These are phyloP conservation scores for Amborella trichopoda DNA, from an alignment of 164 flowering plant species.

Conservation along the genomic window DNA sequence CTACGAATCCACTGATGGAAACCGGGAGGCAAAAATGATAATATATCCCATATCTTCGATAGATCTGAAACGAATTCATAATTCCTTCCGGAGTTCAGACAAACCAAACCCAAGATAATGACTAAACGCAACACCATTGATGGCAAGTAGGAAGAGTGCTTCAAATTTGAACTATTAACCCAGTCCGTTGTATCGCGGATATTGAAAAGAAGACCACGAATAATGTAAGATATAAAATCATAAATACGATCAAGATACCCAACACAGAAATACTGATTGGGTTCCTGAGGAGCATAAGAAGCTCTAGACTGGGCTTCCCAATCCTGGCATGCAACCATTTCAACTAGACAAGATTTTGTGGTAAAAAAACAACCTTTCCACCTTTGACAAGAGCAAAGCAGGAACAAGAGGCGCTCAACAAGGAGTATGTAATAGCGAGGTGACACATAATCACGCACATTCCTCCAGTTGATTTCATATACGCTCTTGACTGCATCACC, in stretches of 20 bases:
- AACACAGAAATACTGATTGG: not conserved
- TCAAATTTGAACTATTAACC: slow-evolving; percentile 18
- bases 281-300: not conserved
- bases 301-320: slow-evolving; percentile 3
- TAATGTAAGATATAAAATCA: slow-evolving; percentile 8
- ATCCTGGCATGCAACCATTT: slow-evolving; percentile 23
- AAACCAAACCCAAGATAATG: slow-evolving; percentile 22
- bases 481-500: slow-evolving; percentile 26
- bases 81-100: slow-evolving; percentile 21
- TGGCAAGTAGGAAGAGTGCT: slow-evolving; percentile 10
- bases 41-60: slow-evolving; percentile 12
- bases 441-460: slow-evolving; percentile 28
- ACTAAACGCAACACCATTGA: slow-evolving; percentile 34
- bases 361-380: slow-evolving; percentile 16
- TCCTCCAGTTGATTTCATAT: slow-evolving; percentile 25
- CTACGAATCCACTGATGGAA: slow-evolving; percentile 17
- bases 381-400: slow-evolving; percentile 17
- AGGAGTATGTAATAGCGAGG: slow-evolving; percentile 51
- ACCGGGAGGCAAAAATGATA: slow-evolving; percentile 25
- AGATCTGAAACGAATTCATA: slow-evolving; percentile 7
- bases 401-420: slow-evolving; percentile 38
- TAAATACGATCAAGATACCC: not conserved
- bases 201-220: slow-evolving; percentile 14
- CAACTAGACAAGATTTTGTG: slow-evolving; percentile 35
- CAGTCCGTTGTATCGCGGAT: slow-evolving; percentile 19